Base-by-base conservation (phyloP, 129 eudicot genomes). In the Chrysanthemum makinoi region DNA sequence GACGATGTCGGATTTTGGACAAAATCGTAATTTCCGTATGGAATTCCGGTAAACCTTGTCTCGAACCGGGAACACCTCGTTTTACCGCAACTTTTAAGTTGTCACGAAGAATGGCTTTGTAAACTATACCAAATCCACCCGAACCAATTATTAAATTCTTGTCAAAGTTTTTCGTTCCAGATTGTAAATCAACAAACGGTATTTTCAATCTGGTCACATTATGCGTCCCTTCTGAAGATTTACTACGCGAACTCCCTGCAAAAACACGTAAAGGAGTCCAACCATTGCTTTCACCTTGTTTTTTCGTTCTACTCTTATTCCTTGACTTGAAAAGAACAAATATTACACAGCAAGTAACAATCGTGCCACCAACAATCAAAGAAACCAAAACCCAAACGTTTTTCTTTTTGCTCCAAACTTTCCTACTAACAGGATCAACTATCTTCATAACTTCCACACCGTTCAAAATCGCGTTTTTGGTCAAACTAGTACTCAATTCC, bases 21-120 rank as follows among this genome's bases (percentile, higher is more conserved):
- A 91, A 65, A 71, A 91, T 74, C 0, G 96, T 80, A 35, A 91
- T 91, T 71, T 91, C 97, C 13, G 90, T 62, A 7, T 86, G 97
- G 79, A 91, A 91, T 52, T 91, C 97, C 2, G 93, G 96, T 14
- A 88, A 87, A n/a, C 97, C 97, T 69, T 91, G 97, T 57, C 96
- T 77, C 4, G 93, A 88, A 12, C 96, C 97, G 0, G 90, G 97
- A 54, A 91, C 79, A 15, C 93, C 92, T 65, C 97, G 86, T 75
- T 91, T 91, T 51, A 86, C 90, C 26, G 97, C 97, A 50, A 91
- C 94, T 76, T 81, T 86, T 0, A 83, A 48, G 77, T 80, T 80
- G 52, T 91, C 90, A 30, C 78, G 69, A 62, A 88, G 87, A 52
- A 80, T 75, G 12, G 87, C 97, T 84, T 82, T 86, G 81, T 88